Conservation (phyloP, 1,284 basidiomycete species). For the Ustilago trichophora region DNA sequence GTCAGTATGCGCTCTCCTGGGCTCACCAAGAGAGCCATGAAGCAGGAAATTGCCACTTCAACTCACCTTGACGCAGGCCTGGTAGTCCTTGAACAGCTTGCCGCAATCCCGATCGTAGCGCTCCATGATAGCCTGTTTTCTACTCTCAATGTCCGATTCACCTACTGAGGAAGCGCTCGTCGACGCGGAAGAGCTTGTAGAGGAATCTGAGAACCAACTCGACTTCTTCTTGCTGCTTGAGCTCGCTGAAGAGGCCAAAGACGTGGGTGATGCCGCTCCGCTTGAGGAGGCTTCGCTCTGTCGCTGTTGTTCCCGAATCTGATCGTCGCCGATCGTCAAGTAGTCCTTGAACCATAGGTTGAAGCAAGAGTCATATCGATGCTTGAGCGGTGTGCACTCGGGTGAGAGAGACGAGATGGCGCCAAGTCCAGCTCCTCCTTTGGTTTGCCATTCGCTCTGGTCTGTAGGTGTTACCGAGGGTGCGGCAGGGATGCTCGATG, state of each 20-base stretch:
- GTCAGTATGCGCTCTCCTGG: no score
- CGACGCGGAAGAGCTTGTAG: constrained; percentile 11
- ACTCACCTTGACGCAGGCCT: constrained; percentile 78
- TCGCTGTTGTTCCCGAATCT: constrained; percentile 61
- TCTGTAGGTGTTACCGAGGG: background rate
- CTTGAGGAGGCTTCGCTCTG: constrained; percentile 67
- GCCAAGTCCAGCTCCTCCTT: constrained; percentile 40
- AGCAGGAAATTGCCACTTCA: no score
- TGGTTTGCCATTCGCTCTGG: constrained; percentile 17
- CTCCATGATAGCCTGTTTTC: constrained; percentile 44
- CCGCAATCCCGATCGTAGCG: constrained; percentile 82
- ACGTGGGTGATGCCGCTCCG: constrained; percentile 1
- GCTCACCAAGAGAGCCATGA: no score
- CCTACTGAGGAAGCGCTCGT: constrained; percentile 14
- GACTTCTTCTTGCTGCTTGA: constrained; percentile 25
- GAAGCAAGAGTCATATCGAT: constrained; percentile 90
- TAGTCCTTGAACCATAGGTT: constrained; percentile 96
- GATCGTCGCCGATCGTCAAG: constrained; percentile 68
- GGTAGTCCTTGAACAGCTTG: constrained; percentile 80
- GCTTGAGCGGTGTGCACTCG: constrained; percentile 88
- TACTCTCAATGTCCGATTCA: constrained; percentile 23
- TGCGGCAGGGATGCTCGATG: background rate
- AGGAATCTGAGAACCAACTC: constrained; percentile 31
- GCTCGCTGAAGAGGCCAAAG: background rate
- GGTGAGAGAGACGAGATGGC: constrained; percentile 72